Conservation (phyloP, 257 asterid species). For the Solanum microdontum region DNA sequence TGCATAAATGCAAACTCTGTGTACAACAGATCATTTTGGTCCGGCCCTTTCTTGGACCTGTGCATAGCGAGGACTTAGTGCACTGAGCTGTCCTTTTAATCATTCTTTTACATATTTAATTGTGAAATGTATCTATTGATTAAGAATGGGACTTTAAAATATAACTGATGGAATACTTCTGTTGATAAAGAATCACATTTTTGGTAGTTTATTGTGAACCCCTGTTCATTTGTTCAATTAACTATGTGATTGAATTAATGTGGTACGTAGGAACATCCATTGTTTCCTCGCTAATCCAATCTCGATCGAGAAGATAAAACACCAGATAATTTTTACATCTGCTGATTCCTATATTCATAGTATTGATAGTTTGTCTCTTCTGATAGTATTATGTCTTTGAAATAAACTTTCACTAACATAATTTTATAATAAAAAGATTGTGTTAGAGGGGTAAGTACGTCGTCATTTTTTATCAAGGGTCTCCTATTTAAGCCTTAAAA, state of each 20-base stretch:
- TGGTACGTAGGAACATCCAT: too few relatives aligned
- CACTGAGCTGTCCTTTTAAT: neutral
- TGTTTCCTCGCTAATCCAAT: too few relatives aligned
- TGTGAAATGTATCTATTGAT: neutral
- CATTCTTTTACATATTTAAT: neutral
- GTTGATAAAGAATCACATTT: neutral
- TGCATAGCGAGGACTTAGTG: neutral
- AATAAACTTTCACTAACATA: neutral
- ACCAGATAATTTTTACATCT: too few relatives aligned
- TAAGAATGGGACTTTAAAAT: neutral
- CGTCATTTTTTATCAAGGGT: neutral
- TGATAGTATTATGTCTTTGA: neutral
- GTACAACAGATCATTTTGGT: neutral
- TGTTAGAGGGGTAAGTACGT: accelerated
- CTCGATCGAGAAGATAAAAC: too few relatives aligned
- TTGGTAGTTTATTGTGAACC: neutral
- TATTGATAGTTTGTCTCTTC: neutral
- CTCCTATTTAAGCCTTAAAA: neutral
- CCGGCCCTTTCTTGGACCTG: accelerated
- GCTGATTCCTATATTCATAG: neutral
- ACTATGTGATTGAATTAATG: too few relatives aligned
- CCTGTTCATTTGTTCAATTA: too few relatives aligned
- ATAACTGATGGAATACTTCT: neutral
- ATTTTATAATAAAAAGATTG: neutral
- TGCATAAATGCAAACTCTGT: neutral